Evolutionary conservation across 2,329 filamentous ascomycete species (phyloP).

Genomic region (Aspergillus sp.): DNA sequence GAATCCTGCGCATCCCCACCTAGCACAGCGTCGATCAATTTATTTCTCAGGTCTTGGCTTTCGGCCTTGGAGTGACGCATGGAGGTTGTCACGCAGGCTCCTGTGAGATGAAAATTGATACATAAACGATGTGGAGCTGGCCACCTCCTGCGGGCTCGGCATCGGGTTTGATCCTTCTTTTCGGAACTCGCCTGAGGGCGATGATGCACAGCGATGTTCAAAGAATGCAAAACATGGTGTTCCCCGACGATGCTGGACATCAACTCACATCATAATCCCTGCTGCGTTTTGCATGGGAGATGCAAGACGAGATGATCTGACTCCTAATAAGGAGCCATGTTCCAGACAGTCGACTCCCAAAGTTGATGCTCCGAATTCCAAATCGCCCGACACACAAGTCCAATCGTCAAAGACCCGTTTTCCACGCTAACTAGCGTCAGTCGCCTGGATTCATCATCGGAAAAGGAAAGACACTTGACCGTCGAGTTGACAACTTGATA

Average conservation of each 20-base stretch:
- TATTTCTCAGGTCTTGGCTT: constrained; percentile 15
- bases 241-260: constrained; percentile 1
- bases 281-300: background rate
- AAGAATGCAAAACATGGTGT: constrained; percentile 6
- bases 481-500: constrained; percentile 1
- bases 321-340: background rate
- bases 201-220: constrained; percentile 1
- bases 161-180: background rate
- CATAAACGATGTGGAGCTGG: constrained; percentile 17
- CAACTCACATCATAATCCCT: constrained; percentile 6
- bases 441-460: background rate
- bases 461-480: background rate
- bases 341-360: background rate
- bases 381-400: constrained; percentile 1
- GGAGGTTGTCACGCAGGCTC: constrained; percentile 6
- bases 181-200: background rate
- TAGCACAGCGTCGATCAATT: constrained; percentile 12
- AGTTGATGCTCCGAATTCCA: constrained; percentile 7
- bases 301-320: constrained; percentile 1
- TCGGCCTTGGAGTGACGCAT: constrained; percentile 7
- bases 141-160: background rate
- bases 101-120: constrained; percentile 11
- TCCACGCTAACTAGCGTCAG: constrained; percentile 7
- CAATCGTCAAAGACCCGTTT: background rate
- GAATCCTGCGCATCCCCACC: background rate